These are phyloP conservation scores for Phoenix dactylifera DNA, from an alignment of 176 grass and related monocot genomes.

Conservation along the genomic window DNA sequence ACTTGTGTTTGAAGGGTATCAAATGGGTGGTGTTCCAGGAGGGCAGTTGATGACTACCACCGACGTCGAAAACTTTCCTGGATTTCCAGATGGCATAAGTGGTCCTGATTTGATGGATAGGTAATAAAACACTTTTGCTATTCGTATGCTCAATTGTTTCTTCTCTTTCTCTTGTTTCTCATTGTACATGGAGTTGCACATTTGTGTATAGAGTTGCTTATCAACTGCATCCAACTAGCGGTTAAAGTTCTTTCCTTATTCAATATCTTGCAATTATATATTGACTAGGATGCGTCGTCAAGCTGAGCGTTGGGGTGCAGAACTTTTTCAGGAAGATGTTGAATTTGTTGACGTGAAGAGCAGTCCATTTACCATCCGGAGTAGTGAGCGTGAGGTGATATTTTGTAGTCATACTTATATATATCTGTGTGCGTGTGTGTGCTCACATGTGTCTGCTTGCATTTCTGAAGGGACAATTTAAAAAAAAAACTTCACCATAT, in stretches of 20 bases:
- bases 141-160: neutral
- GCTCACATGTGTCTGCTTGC: no score
- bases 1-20: constrained; percentile 88
- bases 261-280: neutral
- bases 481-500: no score
- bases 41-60: constrained; percentile 98
- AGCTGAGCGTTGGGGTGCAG: constrained; percentile 88
- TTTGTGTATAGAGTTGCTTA: no score
- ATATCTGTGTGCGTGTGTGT: no score
- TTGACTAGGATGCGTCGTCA: constrained; percentile 70
- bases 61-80: constrained; percentile 96
- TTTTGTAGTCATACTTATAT: neutral
- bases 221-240: neutral
- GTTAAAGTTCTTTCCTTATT: constrained; percentile 15
- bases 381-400: constrained; percentile 68
- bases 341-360: constrained; percentile 79
- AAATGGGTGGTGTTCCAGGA: constrained; percentile 81
- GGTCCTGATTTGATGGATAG: constrained; percentile 99
- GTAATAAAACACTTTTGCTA: constrained; percentile 16
- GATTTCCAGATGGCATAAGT: constrained; percentile 85
- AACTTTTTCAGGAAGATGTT: constrained; percentile 92
- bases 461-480: no score
- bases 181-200: neutral
- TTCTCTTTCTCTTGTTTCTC: neutral
- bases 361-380: constrained; percentile 69